Evolutionary conservation across 2,329 filamentous ascomycete species (phyloP).

Genomic region (Trichophyton equinum): DNA sequence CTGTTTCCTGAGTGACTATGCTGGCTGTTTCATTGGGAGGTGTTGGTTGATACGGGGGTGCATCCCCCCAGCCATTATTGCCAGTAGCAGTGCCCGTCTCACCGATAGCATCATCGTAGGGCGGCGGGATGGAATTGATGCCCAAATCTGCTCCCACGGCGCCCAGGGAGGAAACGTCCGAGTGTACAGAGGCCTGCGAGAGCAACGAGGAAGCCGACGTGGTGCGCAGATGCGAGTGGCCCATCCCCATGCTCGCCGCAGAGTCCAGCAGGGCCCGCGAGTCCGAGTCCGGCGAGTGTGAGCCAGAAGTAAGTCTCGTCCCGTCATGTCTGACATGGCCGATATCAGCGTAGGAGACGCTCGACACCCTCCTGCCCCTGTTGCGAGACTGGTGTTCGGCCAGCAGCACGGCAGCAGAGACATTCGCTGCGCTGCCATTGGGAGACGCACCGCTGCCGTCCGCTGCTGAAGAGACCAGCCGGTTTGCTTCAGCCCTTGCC

Average conservation of each 20-base stretch:
- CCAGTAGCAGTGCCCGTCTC: too few relatives aligned
- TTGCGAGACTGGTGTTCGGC: constrained; percentile 34
- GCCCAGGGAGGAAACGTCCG: constrained; percentile 23
- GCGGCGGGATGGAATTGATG: constrained; percentile 24
- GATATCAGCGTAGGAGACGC: constrained; percentile 36
- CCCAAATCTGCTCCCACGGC: constrained; percentile 19
- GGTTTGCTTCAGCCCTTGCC: constrained; percentile 35
- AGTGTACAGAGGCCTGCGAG: constrained; percentile 20
- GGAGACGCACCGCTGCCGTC: constrained; percentile 16
- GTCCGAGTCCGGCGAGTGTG: constrained; percentile 36
- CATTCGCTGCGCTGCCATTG: constrained; percentile 26
- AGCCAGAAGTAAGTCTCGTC: constrained; percentile 35
- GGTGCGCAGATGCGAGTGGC: constrained; percentile 20
- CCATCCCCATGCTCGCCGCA: constrained; percentile 21
- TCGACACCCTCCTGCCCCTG: constrained; percentile 35
- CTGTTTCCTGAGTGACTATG: not conserved
- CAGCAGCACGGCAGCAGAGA: constrained; percentile 26
- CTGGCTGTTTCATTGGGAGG: not conserved
- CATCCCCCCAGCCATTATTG: constrained; percentile 29
- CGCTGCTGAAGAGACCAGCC: constrained; percentile 9
- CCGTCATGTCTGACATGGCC: constrained; percentile 40
- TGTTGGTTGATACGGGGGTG: constrained; percentile 25
- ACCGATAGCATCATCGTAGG: constrained; percentile 23
- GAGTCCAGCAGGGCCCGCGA: constrained; percentile 33
- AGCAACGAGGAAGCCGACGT: constrained; percentile 25